A percentile compares a stretch with the other conserved stretches of the same genome.
These are phyloP conservation scores for Biscogniauxia sp. DNA, from an alignment of 2,329 filamentous ascomycete species.

Conservation along the genomic window DNA sequence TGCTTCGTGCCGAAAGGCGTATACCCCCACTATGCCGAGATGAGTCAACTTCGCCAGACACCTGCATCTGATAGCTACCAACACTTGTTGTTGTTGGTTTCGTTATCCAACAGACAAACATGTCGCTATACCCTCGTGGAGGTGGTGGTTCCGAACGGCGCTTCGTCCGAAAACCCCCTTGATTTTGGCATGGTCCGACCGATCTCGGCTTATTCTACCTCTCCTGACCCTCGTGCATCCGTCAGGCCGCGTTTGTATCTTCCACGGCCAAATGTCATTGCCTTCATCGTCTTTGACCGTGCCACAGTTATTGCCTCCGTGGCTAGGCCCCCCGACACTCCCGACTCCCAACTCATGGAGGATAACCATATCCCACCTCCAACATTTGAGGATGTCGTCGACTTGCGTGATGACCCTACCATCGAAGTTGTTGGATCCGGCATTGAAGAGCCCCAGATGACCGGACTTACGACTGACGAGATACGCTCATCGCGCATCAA, in stretches of 20 bases:
- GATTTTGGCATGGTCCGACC: constrained; percentile 66
- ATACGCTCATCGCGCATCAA: constrained; percentile 50
- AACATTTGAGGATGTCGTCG: constrained; percentile 82
- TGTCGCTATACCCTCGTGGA: constrained; percentile 76
- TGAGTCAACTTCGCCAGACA: constrained; percentile 51
- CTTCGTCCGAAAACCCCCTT: constrained; percentile 31
- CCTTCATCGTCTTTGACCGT: constrained; percentile 76
- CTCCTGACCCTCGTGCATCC: constrained; percentile 42
- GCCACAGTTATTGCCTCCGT: constrained; percentile 78
- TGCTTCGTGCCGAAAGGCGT: constrained; percentile 60
- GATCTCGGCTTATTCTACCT: constrained; percentile 62
- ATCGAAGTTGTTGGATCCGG: constrained; percentile 64
- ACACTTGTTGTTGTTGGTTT: constrained; percentile 61
- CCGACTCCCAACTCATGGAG: constrained; percentile 71
- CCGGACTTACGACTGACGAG: constrained; percentile 42
- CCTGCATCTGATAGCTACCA: constrained; percentile 52
- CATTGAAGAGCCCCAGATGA: constrained; percentile 54
- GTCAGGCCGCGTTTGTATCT: constrained; percentile 67
- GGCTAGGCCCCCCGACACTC: constrained; percentile 62
- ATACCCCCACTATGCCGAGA: constrained; percentile 48
- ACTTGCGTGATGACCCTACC: constrained; percentile 66
- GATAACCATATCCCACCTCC: constrained; percentile 62
- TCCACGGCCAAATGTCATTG: constrained; percentile 74
- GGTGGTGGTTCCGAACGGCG: constrained; percentile 55
- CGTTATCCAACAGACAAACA: constrained; percentile 49